These are phyloP conservation scores for Diaporthe caulivora DNA, from an alignment of 2,329 filamentous ascomycete genomes.

Conservation along the genomic window DNA sequence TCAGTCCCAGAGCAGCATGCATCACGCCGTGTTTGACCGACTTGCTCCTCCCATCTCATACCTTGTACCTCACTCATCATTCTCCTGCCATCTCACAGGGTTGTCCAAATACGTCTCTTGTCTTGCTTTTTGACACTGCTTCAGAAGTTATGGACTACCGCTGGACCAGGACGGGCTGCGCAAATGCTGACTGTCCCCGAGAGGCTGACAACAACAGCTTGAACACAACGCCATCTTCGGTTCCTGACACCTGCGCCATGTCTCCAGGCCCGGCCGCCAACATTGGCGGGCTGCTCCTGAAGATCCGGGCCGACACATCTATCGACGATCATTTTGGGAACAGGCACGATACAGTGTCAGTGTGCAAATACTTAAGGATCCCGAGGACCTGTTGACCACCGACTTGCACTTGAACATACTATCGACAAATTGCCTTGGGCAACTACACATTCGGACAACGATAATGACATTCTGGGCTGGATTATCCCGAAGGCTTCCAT, in stretches of 20 bases:
- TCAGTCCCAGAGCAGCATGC: conserved; percentile 3
- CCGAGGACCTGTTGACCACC: neutral
- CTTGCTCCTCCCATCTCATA: conserved; percentile 1
- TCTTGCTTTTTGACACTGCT: neutral
- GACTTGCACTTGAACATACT: rapidly evolving
- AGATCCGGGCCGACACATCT: neutral
- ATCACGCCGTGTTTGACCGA: conserved; percentile 12
- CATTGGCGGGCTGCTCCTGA: neutral
- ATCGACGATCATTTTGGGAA: neutral
- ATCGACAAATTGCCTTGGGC: neutral
- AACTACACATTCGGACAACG: neutral
- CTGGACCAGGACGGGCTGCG: neutral
- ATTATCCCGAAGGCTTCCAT: neutral
- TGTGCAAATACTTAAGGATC: neutral
- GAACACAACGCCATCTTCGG: neutral
- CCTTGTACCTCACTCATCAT: neutral
- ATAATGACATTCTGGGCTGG: neutral
- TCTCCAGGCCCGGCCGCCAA: neutral
- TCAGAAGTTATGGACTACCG: no score
- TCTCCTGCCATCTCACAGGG: neutral
- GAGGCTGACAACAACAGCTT: neutral
- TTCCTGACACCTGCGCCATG: neutral
- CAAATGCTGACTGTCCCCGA: neutral
- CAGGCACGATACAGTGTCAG: neutral
- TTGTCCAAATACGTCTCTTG: neutral